Conservation (phyloP, 148 eudicot genomes). For the Heliamphora exappendiculata region DNA sequence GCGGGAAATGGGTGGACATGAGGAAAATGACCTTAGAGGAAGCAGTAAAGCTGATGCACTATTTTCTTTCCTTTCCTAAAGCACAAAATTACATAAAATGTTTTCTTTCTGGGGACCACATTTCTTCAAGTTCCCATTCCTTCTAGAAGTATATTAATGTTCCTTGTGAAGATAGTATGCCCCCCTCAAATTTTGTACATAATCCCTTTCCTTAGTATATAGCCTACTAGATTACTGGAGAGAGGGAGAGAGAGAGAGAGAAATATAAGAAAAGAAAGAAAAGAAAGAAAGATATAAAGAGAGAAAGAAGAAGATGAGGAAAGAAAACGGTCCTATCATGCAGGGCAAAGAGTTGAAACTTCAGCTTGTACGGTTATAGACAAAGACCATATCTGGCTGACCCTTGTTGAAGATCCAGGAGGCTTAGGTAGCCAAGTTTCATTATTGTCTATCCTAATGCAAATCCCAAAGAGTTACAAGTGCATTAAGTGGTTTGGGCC, state of each 20-base stretch:
- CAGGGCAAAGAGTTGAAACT: not conserved
- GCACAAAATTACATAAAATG: not conserved
- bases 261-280: too few relatives aligned
- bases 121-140: not conserved
- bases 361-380: too few relatives aligned
- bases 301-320: too few relatives aligned
- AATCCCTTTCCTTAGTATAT: not conserved
- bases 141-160: not conserved
- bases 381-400: not conserved
- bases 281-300: too few relatives aligned
- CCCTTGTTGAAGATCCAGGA: not conserved
- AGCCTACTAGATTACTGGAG: too few relatives aligned
- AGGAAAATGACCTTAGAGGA: not conserved
- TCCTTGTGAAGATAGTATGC: not conserved
- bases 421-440: not conserved
- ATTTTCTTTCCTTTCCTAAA: not conserved
- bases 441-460: not conserved
- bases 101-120: not conserved
- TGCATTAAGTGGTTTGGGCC: not conserved
- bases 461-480: not conserved
- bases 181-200: not conserved
- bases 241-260: too few relatives aligned
- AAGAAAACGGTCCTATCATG: too few relatives aligned
- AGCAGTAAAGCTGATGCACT: not conserved
- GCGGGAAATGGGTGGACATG: not conserved